Base-by-base conservation (phyloP, 2,329 filamentous ascomycete genomes). In the Penicillium polonicum region DNA sequence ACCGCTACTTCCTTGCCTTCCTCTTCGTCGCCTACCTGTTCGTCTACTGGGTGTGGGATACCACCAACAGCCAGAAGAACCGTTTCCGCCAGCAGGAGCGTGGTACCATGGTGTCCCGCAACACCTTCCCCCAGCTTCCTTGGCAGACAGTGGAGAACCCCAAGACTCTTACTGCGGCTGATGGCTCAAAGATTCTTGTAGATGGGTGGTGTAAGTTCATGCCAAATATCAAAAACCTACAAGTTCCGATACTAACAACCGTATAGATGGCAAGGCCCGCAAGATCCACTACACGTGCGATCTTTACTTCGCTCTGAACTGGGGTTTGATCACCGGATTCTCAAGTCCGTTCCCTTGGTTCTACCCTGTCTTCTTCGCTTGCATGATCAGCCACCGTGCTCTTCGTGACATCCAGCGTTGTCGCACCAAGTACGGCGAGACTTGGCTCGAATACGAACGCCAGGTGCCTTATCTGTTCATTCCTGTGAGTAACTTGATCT, bases 11-110 rank as follows among this genome's bases (percentile, higher is more conserved):
- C 51, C 82, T 95, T 10, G 80, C 76, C 9, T 77, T 80, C 49
- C 81, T 95, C 50, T 93, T 85, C 70, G 72, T 81, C 44, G 80
- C 82, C n/a, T 95, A 96, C 72, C 78, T 95, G 46, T 88, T 90
- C 72, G 86, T 89, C 64, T 96, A 96, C 81, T 93, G 90, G 85
- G 82, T 95, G 55, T 96, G 92, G 91, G 92, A 96, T 71, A 94
- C 91, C 43, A 88, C 86, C 77, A 96, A 96, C 79, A 91, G 86
- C 70, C 92, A 96, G 77, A 96, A 96, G 85, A 96, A 96, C 79
- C 87, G 89, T 63, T 96, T 93, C 85, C 87, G 92, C 55, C 85
- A 88, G 64, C 82, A 86, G 76, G 90, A 95, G 78, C 85, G 88
- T 60, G 91, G 91, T 60, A 87, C 86, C 33, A 65, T 74, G 52